Conservation (phyloP, 352 stramenopile genomes). For the Globisporangium cystogenes region DNA sequence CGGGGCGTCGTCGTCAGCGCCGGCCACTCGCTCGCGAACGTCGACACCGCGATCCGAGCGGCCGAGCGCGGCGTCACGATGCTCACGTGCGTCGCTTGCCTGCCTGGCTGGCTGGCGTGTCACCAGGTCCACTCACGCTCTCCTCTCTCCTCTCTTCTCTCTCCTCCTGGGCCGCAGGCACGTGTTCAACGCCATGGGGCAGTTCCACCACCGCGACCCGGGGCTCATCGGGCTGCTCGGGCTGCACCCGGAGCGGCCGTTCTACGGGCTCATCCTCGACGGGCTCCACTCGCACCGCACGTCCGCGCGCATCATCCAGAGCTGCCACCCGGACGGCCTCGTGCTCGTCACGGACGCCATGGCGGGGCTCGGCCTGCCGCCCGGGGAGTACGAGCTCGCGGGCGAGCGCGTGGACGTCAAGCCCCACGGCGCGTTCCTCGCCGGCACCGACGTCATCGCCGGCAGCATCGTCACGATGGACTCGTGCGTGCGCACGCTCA, state of each 20-base stretch:
- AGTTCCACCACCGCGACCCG: conserved; percentile 89
- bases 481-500: conserved; percentile 70
- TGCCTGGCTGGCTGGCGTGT: neutral
- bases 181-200: conserved; percentile 90
- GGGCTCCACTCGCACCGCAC: conserved; percentile 81
- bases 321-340: conserved; percentile 66
- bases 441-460: conserved; percentile 77
- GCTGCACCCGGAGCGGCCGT: conserved; percentile 34
- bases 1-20: conserved; percentile 53
- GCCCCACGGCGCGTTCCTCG: conserved; percentile 34
- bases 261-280: conserved; percentile 86
- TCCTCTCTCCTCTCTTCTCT: too few species aligned
- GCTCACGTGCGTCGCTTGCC: conserved; percentile 49
- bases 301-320: conserved; percentile 78
- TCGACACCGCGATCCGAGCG: conserved; percentile 66
- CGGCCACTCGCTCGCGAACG: conserved; percentile 70
- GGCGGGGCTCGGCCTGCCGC: conserved; percentile 72
- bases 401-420: conserved; percentile 57
- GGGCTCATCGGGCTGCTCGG: conserved; percentile 86
- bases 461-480: conserved; percentile 84
- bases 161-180: conserved; percentile 42
- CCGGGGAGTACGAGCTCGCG: conserved; percentile 70
- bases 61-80: conserved; percentile 63
- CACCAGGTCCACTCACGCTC: neutral
- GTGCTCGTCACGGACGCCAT: conserved; percentile 85